Evolutionary conservation across 495 filamentous ascomycete species (phyloP), one percentile per base, ranked within the genome.

Genomic region (Penicillium robsamsonii): DNA sequence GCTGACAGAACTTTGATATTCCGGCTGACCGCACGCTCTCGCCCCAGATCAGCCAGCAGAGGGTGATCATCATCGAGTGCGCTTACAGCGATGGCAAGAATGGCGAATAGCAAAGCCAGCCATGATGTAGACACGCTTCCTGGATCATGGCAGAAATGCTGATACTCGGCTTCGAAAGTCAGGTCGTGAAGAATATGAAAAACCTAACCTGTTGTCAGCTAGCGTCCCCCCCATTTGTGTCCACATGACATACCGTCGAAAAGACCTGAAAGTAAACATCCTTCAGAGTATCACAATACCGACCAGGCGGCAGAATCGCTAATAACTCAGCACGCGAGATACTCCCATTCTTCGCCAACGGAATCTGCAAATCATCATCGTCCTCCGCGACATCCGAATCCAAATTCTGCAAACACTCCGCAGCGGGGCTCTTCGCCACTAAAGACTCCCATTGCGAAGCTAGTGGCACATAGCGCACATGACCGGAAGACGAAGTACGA

Each of bases 111-210:
- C 9, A 80, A 58, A 31, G 74, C 71, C 20, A 79, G 62, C 75
- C 74, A 79, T 38, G 75, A 70, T 0, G 62, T 65, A 20, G 71
- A 69, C 2, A 74, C 71, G 46, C 70, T 74, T 37, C 63, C 61
- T 0, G 77, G 73, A 30, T 79, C 67, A 55, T 74, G 70, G 40
- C 70, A 73, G 38, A 79, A 79, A 13, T 71, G 69, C 40, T 73
- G 68, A 59, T 79, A 80, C 35, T 80, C 74, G 5, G 73, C 68
- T 31, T 76, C 73, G 31, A 80, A 80, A 1, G 75, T 77, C 49
- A 76, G 63, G 50, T 79, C 77, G 49, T 79, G 77, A 8, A 80
- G 67, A 55, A 78, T 78, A 57, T 75, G 72, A 30, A 74, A 74
- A 18, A 75, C 58, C 70, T 70, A n/a, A 27, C 24, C 43, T 30